Evolutionary conservation across 208 protist genomes (phyloP).

Genomic region (Trichomonas tenax): DNA sequence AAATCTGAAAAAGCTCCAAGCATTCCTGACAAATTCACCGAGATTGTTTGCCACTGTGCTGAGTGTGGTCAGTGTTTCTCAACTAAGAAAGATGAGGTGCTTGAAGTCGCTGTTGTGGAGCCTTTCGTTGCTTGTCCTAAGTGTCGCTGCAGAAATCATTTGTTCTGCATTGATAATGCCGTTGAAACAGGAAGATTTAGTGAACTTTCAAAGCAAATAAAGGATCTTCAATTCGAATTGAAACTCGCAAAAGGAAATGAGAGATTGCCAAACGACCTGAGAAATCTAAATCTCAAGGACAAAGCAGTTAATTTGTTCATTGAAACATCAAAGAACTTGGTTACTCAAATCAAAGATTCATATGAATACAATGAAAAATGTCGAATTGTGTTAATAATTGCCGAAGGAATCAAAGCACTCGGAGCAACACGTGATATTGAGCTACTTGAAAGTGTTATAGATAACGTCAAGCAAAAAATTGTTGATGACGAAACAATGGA

Average conservation of each 20-base stretch:
- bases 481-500: not conserved
- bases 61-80: not conserved
- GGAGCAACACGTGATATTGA: not conserved
- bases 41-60: not conserved
- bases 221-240: not conserved
- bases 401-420: not conserved
- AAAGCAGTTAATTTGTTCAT: not conserved
- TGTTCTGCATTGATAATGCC: not conserved
- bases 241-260: not conserved
- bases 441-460: not conserved
- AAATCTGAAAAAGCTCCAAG: not conserved
- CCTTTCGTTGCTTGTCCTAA: not conserved
- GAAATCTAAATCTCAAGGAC: not conserved
- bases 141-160: not conserved
- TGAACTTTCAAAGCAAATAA: not conserved
- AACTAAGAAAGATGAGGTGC: not conserved
- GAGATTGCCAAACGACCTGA: not conserved
- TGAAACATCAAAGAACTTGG: not conserved
- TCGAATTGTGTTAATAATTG: not conserved
- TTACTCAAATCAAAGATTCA: not conserved
- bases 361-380: not conserved
- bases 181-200: not conserved
- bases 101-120: not conserved
- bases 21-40: not conserved
- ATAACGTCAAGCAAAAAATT: not conserved